Evolutionary conservation across 2,329 filamentous ascomycete genomes (phyloP), one percentile per base, ranked within the genome.

Genomic region (Boeremia lycopersici): DNA sequence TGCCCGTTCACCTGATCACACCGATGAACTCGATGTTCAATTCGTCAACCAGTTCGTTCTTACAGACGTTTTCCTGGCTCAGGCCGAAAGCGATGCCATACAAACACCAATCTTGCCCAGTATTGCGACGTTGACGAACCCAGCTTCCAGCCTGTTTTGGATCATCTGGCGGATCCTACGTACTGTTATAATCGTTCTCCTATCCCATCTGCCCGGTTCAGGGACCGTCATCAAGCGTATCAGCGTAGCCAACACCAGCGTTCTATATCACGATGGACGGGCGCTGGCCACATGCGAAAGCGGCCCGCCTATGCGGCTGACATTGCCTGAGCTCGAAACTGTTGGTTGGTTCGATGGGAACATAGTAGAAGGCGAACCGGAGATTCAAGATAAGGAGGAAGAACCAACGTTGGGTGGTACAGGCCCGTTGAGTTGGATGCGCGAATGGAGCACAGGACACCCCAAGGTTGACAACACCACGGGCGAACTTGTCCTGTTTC

Each of bases 231-330:
- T 90, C 65, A 88, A 84, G 64, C 86, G 82, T 64, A 89, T 89
- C 49, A 89, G 87, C 59, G 87, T 89, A 12, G 86, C 86, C 3
- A 91, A 90, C 58, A 91, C 87, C 4, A 80, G 79, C 9, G 75
- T 90, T 10, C 35, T 88, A 1, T 90, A 84, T 61, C 88, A 90
- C 62, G 86, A 90, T 64, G 86, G 87, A 9, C 78, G 87, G 57
- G 87, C 86, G 4, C 67, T 91, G 55, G 88, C 88, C 3, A 87
- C 86, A 0, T 90, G 87, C 60, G 87, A 90, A 69, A 89, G 86
- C 60, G 88, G 88, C 0, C 87, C 87, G 3, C 88, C 87, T 0
- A 86, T 90, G 67, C 79, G 87, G 25, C 78, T 90, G 43, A 78
- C 82, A 7, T 74, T 90, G 6, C 88, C 88, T 0, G 77, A 78